Evolutionary conservation across 805 yeast genomes (phyloP), one percentile per base, ranked within the genome.

Genomic region (Spathaspora arborariae): DNA sequence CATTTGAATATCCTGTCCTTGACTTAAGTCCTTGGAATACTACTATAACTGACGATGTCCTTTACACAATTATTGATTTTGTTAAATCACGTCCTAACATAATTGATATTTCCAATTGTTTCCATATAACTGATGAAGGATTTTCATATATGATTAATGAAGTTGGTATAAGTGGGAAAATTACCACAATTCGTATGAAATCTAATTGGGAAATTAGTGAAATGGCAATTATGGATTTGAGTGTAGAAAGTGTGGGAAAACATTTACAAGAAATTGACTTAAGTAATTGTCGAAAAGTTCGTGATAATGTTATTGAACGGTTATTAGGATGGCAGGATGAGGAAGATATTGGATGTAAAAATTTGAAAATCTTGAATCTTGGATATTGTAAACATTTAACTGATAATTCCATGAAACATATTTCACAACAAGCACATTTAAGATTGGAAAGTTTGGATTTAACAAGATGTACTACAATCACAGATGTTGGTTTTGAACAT

Each of bases 301-400:
- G 81, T 43, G 94, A 86, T 59, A 82, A 79, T 54, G 89, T 85
- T 4, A 65, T 86, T 35, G 84, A 83, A 53, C 68, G 90, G 53
- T 64, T 85, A n/a, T 68, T 85, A 45, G 89, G 90, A 1, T 75
- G 81, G 75, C 56, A 56, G 35, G 53, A 44, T 39, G 42, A 46
- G 45, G 45, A 50, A 39, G 21, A 42, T 9, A 47, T 46, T 47
- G 92, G 91, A 1, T 85, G 92, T 58, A 76, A 75, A 41, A 74
- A 75, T 39, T 64, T 85, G 58, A 73, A 72, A 50, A 65, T 72
- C 13, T 58, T 86, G 47, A 75, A 77, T 41, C 64, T 86, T 35
- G 80, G 89, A n/a, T 85, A 86, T 58, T 86, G 94, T 67, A 86
- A 86, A 57, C 84, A 82, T 56, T 56, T 86, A 46, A 82, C 91